phyloP scores from a whole-genome alignment of 352 stramenopile genomes.

The Globisporangium echinulatum region DNA sequence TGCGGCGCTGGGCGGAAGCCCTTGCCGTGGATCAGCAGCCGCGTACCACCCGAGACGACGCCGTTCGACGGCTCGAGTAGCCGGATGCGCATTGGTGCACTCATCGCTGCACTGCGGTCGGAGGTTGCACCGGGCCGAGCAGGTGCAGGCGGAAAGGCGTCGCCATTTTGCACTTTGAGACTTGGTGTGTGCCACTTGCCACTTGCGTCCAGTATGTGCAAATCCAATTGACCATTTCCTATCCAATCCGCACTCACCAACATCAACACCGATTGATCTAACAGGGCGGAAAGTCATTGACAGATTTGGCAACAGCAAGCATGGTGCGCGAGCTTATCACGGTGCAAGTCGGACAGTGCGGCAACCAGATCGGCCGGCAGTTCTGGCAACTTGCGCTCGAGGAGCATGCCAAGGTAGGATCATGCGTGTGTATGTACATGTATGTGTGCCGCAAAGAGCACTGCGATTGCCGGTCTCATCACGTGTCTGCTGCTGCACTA shows the following conservation, averaged over 20 bases:
- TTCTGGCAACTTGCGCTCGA: constrained; percentile 90
- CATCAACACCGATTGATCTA: too few relatives aligned
- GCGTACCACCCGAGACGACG: constrained; percentile 39
- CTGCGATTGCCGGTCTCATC: neutral
- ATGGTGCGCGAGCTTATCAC: constrained; percentile 87
- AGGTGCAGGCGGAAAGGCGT: too few relatives aligned
- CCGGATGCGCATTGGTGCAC: constrained; percentile 28
- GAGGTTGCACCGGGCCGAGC: too few relatives aligned
- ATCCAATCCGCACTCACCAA: too few relatives aligned
- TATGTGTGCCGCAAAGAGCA: neutral
- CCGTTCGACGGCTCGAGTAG: constrained; percentile 45
- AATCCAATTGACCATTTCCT: too few relatives aligned
- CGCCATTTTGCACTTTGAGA: too few relatives aligned
- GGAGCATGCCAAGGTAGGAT: constrained; percentile 76
- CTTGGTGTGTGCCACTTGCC: too few relatives aligned
- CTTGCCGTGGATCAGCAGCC: constrained; percentile 47
- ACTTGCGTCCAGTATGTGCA: too few relatives aligned
- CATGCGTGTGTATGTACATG: neutral
- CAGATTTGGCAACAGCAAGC: too few relatives aligned
- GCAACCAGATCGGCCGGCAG: constrained; percentile 90
- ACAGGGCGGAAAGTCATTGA: too few relatives aligned
- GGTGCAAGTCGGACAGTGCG: constrained; percentile 91
- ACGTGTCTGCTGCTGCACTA: neutral
- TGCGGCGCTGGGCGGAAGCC: constrained; percentile 55
- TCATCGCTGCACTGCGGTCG: constrained; percentile 1